Evolutionary conservation across 176 grass and related monocot genomes (phyloP).

Genomic region (Leersia perrieri): DNA sequence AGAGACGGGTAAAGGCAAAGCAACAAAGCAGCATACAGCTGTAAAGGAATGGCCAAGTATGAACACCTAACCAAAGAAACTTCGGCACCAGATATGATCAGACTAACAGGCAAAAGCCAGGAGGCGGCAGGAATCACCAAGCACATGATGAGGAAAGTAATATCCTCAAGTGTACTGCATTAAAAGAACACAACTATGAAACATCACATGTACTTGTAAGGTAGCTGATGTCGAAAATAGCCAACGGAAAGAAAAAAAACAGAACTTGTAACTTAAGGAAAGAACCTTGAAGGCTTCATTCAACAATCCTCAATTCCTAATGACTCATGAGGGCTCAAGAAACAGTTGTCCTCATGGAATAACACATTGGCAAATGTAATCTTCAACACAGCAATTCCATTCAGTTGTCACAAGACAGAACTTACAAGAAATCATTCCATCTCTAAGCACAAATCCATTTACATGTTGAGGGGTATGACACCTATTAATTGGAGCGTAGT

Average conservation of each 20-base stretch:
- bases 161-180: neutral
- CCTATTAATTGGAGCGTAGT: conserved; percentile 12
- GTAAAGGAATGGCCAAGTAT: neutral
- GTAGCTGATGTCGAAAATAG: neutral
- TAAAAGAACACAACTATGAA: conserved; percentile 9
- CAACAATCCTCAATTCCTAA: neutral
- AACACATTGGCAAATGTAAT: neutral
- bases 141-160: conserved; percentile 30
- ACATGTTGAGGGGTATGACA: conserved; percentile 30
- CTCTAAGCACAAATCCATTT: conserved; percentile 32
- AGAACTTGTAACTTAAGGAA: conserved; percentile 11
- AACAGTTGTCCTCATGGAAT: conserved; percentile 2
- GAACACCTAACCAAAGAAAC: conserved; percentile 8
- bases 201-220: conserved; percentile 11
- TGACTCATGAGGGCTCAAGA: neutral
- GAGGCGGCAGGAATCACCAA: conserved; percentile 17
- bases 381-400: neutral
- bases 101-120: conserved; percentile 12
- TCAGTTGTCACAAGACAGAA: neutral
- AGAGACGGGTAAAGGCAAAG: neutral
- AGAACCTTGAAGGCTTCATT: neutral
- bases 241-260: neutral
- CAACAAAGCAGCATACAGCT: neutral
- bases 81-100: conserved; percentile 5
- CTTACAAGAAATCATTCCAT: conserved; percentile 28